Conservation (phyloP, 768 basidiomycete genomes). For the Hortiboletus campestris region DNA sequence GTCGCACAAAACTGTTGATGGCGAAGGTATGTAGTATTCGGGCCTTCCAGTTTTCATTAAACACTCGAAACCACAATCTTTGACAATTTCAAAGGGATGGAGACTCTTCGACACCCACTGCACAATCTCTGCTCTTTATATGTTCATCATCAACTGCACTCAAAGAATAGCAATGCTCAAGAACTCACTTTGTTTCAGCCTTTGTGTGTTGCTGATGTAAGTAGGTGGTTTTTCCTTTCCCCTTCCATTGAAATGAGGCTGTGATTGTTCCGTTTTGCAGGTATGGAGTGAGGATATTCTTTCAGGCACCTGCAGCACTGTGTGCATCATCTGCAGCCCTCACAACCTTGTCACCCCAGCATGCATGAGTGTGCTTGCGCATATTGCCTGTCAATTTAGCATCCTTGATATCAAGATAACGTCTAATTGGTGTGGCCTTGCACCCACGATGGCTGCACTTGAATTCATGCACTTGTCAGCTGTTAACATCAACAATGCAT, state of each 20-base stretch:
- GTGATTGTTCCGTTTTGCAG: no score
- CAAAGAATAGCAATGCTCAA: no score
- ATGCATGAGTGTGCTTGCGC: not conserved
- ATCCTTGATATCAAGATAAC: not conserved
- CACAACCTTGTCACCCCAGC: not conserved
- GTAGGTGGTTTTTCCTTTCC: no score
- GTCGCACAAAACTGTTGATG: not conserved
- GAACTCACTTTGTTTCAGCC: no score
- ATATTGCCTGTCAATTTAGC: not conserved
- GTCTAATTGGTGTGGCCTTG: not conserved
- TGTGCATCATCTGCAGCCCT: no score
- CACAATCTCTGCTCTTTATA: not conserved
- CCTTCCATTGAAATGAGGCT: no score
- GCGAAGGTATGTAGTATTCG: not conserved
- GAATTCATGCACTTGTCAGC: not conserved
- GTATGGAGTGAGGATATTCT: no score
- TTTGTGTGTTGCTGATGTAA: no score
- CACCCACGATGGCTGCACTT: not conserved
- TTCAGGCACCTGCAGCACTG: no score
- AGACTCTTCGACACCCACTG: not conserved
- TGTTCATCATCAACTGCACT: no score
- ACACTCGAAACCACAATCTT: not conserved
- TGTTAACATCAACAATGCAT: not conserved
- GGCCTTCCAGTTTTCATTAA: not conserved
- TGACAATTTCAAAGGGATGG: not conserved